A percentile compares a stretch with the other conserved stretches of the same genome.
phyloP scores from a whole-genome alignment of 306 rosid species.

The Citrullus colocynthis region DNA sequence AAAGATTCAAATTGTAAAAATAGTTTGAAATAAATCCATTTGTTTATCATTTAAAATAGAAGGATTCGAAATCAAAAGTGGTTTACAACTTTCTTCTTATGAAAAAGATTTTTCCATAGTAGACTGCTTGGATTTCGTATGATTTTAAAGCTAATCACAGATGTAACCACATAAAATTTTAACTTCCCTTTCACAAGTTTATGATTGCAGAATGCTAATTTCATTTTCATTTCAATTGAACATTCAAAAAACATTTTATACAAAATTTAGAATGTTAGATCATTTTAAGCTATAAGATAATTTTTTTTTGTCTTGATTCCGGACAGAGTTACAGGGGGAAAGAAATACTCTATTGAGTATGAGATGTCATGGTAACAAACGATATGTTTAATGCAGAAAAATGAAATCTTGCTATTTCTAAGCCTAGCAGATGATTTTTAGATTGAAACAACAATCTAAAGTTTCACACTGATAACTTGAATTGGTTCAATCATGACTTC shows the following conservation, averaged over 20 bases:
- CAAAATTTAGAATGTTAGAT: background rate
- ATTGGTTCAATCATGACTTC: background rate
- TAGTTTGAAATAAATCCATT: background rate
- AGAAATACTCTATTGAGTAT: background rate
- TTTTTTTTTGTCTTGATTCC: background rate
- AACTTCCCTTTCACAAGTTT: background rate
- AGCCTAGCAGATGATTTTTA: background rate
- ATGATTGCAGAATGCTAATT: background rate
- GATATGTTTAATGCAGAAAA: background rate
- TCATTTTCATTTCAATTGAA: background rate
- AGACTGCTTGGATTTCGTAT: background rate
- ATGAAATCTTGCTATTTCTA: background rate
- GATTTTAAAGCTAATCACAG: background rate
- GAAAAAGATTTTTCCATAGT: background rate
- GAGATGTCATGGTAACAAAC: background rate
- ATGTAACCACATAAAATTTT: background rate
- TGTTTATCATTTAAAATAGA: background rate
- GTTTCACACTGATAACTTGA: background rate
- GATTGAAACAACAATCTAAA: background rate
- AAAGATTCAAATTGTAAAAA: background rate
- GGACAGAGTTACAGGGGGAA: background rate
- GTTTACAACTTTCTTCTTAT: background rate
- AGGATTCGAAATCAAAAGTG: background rate
- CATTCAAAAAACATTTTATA: background rate
- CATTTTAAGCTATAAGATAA: background rate